Base-by-base conservation (phyloP, 441 rosid species). In the Croton laevigatus region DNA sequence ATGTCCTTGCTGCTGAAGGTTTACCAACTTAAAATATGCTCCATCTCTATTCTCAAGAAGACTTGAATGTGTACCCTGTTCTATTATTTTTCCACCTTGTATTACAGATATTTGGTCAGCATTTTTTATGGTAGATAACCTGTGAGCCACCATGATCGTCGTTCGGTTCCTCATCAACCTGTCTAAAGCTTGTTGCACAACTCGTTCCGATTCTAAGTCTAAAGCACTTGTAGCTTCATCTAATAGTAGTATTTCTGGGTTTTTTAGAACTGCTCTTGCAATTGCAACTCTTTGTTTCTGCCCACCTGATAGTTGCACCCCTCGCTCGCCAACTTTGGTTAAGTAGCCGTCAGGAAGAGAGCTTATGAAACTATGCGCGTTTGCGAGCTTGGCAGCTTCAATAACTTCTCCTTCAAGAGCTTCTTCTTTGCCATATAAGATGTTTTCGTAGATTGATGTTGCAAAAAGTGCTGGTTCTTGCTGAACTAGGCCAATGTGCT, bases 391-490 rank as follows among this genome's bases (percentile, higher is more conserved):
- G 3, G 97, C 96, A 49, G 97, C 87, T 72, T 88, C 93, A 0
- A 86, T 82, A 36, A 91, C 88, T 85, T 91, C 98, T 73, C 80
- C 83, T 71, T 93, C 90, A 5, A 89, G 73, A 4, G 98, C 94
- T 40, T 86, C 87, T 82, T 91, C 94, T 78, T 82, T 89, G 23
- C 98, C 97, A 54, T 93, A 93, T 58, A 87, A 75, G 51, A 93
- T 93, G 85, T 91, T 93, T 36, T 93, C 97, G 17, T 84, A 88
- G 65, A 93, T 89, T 13, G 97, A 79, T 27, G 97, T 91, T 1
- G 86, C 98, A 8, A 93, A 93, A 70, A 93, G 98, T 9, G 97
- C 91, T 13, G 96, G 96, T 78, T 93, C 97, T 82, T 93, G 96
- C 70, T 93, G 97, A 61, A 93, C 97, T 51, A 93, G 76, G 9